Conservation (phyloP, 2,329 filamentous ascomycete species). For the Daldinia sp. region DNA sequence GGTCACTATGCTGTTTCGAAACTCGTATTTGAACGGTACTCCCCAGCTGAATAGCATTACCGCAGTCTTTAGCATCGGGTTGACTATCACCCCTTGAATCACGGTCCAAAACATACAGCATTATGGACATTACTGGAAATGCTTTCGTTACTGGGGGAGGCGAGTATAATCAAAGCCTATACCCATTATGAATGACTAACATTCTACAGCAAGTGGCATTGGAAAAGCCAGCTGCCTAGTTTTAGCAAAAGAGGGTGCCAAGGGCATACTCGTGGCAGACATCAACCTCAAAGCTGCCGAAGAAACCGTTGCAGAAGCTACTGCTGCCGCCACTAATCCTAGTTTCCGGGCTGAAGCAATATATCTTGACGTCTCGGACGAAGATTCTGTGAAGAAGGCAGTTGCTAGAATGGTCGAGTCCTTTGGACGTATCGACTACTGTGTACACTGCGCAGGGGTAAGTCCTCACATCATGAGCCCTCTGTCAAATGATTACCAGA, state of each 20-base stretch:
- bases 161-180: constrained; percentile 22
- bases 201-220: constrained; percentile 38
- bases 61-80: not conserved
- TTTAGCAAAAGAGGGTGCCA: constrained; percentile 36
- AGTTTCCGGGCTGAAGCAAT: constrained; percentile 34
- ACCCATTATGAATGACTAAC: not conserved
- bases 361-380: constrained; percentile 32
- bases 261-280: constrained; percentile 38
- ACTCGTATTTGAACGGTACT: not conserved
- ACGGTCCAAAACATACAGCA: not conserved
- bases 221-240: constrained; percentile 34
- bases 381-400: constrained; percentile 28
- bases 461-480: not conserved
- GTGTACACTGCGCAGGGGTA: constrained; percentile 38
- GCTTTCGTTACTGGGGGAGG: constrained; percentile 30
- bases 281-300: constrained; percentile 34
- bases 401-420: constrained; percentile 24
- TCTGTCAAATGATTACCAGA: not conserved
- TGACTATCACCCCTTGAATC: not conserved
- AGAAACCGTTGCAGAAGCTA: constrained; percentile 24
- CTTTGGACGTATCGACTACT: constrained; percentile 43
- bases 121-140: constrained; percentile 30
- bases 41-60: not conserved
- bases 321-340: constrained; percentile 26
- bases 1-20: not conserved